Evolutionary conservation across 768 basidiomycete genomes (phyloP).

Genomic region (Amanita muscaria): DNA sequence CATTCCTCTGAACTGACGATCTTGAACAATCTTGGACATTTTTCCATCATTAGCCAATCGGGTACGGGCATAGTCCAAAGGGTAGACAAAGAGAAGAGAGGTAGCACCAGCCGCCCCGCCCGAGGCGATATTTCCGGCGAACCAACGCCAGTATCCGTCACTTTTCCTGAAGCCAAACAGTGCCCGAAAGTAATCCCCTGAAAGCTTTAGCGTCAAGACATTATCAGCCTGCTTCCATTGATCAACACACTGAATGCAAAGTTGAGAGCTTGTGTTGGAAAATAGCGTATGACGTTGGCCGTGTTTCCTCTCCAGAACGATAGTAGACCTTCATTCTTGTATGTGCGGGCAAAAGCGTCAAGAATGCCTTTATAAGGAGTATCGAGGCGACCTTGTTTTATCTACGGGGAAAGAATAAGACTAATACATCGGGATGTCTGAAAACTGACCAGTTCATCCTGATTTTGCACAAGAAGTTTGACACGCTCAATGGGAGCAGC

Average conservation of each 20-base stretch:
- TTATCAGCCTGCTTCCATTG: background rate
- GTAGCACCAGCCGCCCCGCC: slow-evolving; percentile 86
- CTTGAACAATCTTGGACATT: slow-evolving; percentile 58
- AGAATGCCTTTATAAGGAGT: slow-evolving; percentile 75
- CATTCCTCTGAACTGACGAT: slow-evolving; percentile 80
- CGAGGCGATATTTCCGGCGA: slow-evolving; percentile 74
- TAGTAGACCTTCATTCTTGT: slow-evolving; percentile 69
- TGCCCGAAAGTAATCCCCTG: slow-evolving; percentile 83
- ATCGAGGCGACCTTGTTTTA: slow-evolving; percentile 80
- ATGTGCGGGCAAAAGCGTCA: slow-evolving; percentile 72
- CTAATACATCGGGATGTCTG: background rate
- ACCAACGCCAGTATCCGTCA: slow-evolving; percentile 83
- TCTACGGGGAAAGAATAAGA: slow-evolving; percentile 28
- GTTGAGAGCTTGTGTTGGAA: slow-evolving; percentile 86
- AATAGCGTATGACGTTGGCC: slow-evolving; percentile 88
- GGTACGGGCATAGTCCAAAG: slow-evolving; percentile 83
- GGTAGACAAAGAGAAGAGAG: slow-evolving; percentile 83
- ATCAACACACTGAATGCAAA: slow-evolving; percentile 73
- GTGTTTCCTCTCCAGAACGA: slow-evolving; percentile 87
- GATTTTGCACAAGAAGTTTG: slow-evolving; percentile 78
- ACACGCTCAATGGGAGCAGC: slow-evolving; percentile 88
- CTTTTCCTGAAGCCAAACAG: slow-evolving; percentile 80
- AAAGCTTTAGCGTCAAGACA: background rate
- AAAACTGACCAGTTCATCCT: slow-evolving; percentile 70
- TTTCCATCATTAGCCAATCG: slow-evolving; percentile 81